Evolutionary conservation across 768 basidiomycete genomes (phyloP).

Genomic region (Suillus fuscotomentosus): DNA sequence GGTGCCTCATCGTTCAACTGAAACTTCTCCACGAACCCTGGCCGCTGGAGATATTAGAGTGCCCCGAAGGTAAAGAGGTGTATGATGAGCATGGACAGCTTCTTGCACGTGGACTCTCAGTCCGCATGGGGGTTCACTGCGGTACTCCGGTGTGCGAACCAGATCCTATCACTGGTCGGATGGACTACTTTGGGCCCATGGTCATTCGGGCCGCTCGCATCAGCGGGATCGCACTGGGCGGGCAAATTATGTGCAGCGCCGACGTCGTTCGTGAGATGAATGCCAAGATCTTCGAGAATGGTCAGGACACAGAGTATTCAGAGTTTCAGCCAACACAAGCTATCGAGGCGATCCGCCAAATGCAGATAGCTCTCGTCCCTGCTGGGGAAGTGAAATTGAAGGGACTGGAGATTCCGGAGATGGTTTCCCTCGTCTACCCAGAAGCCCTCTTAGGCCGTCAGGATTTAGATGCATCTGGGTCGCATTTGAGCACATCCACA

Average conservation of each 20-base stretch:
- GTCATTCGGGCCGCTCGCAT: constrained; percentile 93
- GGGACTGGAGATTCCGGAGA: constrained; percentile 89
- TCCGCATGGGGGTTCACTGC: constrained; percentile 97
- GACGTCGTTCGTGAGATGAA: constrained; percentile 83
- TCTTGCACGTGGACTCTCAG: constrained; percentile 85
- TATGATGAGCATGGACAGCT: constrained; percentile 62
- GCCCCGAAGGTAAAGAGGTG: constrained; percentile 84
- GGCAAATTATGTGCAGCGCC: constrained; percentile 89
- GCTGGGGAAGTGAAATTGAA: constrained; percentile 93
- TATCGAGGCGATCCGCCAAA: constrained; percentile 70
- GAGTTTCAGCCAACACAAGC: constrained; percentile 54
- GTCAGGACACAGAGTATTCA: constrained; percentile 61
- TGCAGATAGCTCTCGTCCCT: constrained; percentile 68
- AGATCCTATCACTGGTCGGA: constrained; percentile 88
- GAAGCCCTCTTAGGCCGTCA: constrained; percentile 68
- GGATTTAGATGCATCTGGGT: constrained; percentile 43
- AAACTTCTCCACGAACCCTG: constrained; percentile 80
- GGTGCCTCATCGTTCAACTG: constrained; percentile 84
- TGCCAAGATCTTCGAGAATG: constrained; percentile 54
- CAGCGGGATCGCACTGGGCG: constrained; percentile 78
- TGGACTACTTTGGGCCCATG: constrained; percentile 98
- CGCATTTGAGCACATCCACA: constrained; percentile 12
- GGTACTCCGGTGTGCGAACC: constrained; percentile 87
- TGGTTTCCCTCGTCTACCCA: constrained; percentile 84
- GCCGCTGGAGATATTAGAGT: constrained; percentile 93